Conservation (phyloP, 2,329 filamentous ascomycete genomes). For the Aspergillus sp. region DNA sequence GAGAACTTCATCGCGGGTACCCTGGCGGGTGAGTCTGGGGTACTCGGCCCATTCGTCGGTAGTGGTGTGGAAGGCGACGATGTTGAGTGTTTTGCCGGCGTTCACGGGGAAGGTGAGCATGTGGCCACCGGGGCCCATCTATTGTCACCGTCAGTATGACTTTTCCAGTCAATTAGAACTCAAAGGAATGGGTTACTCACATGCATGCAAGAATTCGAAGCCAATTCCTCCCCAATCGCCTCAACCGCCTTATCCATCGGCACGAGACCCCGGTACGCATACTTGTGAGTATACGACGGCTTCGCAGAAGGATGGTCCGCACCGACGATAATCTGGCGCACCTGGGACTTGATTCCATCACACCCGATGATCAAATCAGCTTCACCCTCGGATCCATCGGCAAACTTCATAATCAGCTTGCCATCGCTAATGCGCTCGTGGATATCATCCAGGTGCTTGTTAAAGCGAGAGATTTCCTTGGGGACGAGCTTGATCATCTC, state of each 20-base stretch:
- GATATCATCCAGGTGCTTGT: constrained; percentile 29
- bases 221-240: constrained; percentile 50
- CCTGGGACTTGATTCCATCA: constrained; percentile 53
- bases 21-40: constrained; percentile 23
- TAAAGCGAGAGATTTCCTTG: constrained; percentile 25
- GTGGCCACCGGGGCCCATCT: constrained; percentile 47
- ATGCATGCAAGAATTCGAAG: constrained; percentile 38
- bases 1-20: constrained; percentile 25
- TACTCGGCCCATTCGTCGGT: constrained; percentile 26
- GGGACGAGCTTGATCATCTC: constrained; percentile 37
- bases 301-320: constrained; percentile 43
- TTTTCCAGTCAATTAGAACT: neutral
- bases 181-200: constrained; percentile 11
- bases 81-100: constrained; percentile 51
- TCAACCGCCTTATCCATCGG: constrained; percentile 40
- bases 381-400: constrained; percentile 45
- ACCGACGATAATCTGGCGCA: constrained; percentile 49
- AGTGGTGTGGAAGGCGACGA: constrained; percentile 44
- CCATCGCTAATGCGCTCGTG: constrained; percentile 14
- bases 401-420: constrained; percentile 43
- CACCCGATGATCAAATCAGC: constrained; percentile 50
- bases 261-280: constrained; percentile 35
- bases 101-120: constrained; percentile 54
- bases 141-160: neutral
- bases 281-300: constrained; percentile 55